Conservation (phyloP, 1,139 yeast species). For the Yamadazyma taylorii region DNA sequence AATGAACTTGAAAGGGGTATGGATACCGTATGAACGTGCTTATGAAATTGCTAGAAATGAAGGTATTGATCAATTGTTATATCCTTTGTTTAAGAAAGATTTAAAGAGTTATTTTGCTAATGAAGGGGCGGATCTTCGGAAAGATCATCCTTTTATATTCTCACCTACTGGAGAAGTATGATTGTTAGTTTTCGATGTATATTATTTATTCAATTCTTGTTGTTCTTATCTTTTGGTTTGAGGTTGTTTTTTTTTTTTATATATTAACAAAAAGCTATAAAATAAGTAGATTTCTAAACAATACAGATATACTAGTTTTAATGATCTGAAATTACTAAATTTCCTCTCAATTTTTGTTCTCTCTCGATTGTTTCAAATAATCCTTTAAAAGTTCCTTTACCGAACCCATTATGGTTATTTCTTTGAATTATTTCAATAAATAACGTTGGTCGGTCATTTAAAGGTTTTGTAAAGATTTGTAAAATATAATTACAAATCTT, state of each 20-base stretch:
- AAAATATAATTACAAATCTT: conserved; percentile 59
- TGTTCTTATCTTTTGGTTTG: too few species aligned
- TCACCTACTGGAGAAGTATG: background rate
- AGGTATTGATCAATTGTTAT: conserved; percentile 38
- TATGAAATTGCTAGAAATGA: conserved; percentile 52
- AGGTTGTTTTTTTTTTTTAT: too few species aligned
- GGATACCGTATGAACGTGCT: conserved; percentile 59
- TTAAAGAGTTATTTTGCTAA: conserved; percentile 33
- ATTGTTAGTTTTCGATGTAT: background rate
- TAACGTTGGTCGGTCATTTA: conserved; percentile 76
- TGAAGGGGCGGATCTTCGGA: conserved; percentile 28
- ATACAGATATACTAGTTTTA: too few species aligned
- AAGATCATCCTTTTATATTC: conserved; percentile 14
- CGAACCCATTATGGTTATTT: conserved; percentile 78
- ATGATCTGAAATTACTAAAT: conserved; percentile 24
- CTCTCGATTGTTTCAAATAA: conserved; percentile 74
- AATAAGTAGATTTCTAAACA: too few species aligned
- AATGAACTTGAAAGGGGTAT: conserved; percentile 56
- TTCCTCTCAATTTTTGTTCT: conserved; percentile 56
- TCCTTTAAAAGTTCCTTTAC: conserved; percentile 83
- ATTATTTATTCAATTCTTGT: background rate
- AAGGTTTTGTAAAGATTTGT: conserved; percentile 76
- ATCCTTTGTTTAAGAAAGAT: conserved; percentile 49
- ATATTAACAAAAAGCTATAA: too few species aligned
- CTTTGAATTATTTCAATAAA: conserved; percentile 82